phyloP scores from a whole-genome alignment of 2,329 filamentous ascomycete genomes.

The Immersiporthe knoxdaviesiana region DNA sequence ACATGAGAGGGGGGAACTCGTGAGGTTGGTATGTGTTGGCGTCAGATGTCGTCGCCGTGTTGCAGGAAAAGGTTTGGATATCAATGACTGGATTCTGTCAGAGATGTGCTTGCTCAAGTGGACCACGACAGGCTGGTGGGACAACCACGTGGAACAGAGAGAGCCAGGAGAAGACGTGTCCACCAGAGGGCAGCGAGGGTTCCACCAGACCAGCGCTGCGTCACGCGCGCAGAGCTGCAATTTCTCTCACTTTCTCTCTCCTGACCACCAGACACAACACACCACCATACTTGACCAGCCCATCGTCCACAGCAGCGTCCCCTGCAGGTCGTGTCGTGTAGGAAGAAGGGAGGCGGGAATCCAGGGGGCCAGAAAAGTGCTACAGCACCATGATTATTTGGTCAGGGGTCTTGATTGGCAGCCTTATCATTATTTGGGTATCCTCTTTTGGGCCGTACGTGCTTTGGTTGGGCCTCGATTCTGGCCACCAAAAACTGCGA shows the following conservation, averaged over 20 bases:
- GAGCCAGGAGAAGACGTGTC: slow-evolving; percentile 8
- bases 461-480: neutral
- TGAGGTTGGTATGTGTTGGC: neutral
- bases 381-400: neutral
- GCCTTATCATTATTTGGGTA: slow-evolving; percentile 2
- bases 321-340: neutral
- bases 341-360: neutral
- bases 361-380: neutral
- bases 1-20: too few species aligned
- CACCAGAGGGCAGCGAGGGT: neutral
- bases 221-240: neutral
- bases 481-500: slow-evolving; percentile 7
- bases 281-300: neutral
- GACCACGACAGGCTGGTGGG: neutral
- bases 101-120: too few species aligned
- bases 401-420: slow-evolving; percentile 2
- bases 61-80: neutral
- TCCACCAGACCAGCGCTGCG: neutral
- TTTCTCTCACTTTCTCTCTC: too few species aligned
- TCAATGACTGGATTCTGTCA: neutral
- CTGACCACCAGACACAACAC: neutral
- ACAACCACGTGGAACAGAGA: slow-evolving; percentile 3
- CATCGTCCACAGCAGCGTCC: neutral
- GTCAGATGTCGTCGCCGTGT: neutral
- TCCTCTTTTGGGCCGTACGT: neutral